phyloP scores from a whole-genome alignment of 106 monocot species.

The Dendrobium nobile region DNA sequence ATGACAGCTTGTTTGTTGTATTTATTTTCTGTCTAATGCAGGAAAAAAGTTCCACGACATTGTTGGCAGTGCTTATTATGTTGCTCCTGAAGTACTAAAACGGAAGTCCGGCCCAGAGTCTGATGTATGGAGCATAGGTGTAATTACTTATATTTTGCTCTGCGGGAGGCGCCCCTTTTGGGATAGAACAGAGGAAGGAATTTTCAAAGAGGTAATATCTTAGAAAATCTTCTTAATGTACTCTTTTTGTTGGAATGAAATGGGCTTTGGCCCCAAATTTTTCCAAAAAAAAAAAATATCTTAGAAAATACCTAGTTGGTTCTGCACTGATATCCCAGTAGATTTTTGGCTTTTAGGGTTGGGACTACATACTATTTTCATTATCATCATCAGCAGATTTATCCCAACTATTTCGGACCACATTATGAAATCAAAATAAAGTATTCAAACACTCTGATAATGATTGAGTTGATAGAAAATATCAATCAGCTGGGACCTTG shows the following conservation, averaged over 20 bases:
- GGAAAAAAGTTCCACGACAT: conserved; percentile 84
- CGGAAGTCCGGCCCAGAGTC: conserved; percentile 92
- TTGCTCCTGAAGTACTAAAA: conserved; percentile 92
- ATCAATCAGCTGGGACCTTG: too few relatives aligned
- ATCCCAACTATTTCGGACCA: too few relatives aligned
- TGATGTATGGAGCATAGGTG: conserved; percentile 98
- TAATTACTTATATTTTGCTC: conserved; percentile 95
- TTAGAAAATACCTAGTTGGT: neutral
- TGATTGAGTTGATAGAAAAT: too few relatives aligned
- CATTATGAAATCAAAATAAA: too few relatives aligned
- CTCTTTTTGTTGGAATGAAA: too few relatives aligned
- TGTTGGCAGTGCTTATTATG: conserved; percentile 97
- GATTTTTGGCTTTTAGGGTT: neutral
- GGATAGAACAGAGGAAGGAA: conserved; percentile 94
- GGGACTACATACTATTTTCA: neutral
- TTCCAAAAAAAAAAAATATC: too few relatives aligned
- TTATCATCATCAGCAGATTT: neutral
- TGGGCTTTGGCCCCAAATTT: too few relatives aligned
- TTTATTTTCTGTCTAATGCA: conserved; percentile 17
- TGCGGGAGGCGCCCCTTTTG: conserved; percentile 92
- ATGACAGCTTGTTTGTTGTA: neutral
- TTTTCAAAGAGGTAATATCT: conserved; percentile 78
- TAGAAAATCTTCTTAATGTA: too few relatives aligned
- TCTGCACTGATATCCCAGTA: neutral
- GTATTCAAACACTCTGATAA: too few relatives aligned